Evolutionary conservation across 169 alveolate genomes (phyloP), one percentile per base, ranked within the genome.

Genomic region (Cryptosporidium xiaoi): DNA sequence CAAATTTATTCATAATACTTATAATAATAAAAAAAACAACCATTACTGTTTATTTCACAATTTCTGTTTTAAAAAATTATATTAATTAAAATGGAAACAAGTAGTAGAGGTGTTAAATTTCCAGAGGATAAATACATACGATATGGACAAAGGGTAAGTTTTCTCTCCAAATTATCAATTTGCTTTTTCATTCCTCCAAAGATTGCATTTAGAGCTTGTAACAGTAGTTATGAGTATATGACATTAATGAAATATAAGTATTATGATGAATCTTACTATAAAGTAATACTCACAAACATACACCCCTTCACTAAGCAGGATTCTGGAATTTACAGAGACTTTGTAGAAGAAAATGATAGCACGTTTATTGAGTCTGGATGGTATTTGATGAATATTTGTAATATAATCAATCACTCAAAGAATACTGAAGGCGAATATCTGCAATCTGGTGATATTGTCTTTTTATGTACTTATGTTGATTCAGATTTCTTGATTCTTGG

Each of bases 91-190:
- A 40, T 40, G 48, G 48, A 40, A 8, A 8, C 36, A 5, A 62
- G 46, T 62, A 20, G 5, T 53, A 53, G 20, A 13, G 12, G 64
- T 12, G 20, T 53, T 53, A 69, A 69, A 36, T 51, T 51, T 7
- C 44, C 24, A 34, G 83, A 36, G 31, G 56, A 69, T 34, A 69
- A 69, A 4, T 69, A 69, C 29, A 31, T 69, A 36, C 36, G 51
- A 29, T 69, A 34, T n/a, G 83, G 83, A 3, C 55, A 53, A 34
- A 69, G 56, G 83, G 83, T 53, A 56, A 69, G 83, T 51, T 69
- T n/a, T 16, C 7, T n/a, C 29, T 53, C 48, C 4, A 40, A 40
- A 15, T 24, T 50, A 15, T 36, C 15, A 40, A 31, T 50, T 50
- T 2, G 3, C 48, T 31, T 65, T 53, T 36, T 50, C 15, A 27